Evolutionary conservation across 2,329 filamentous ascomycete species (phyloP).

Genomic region (Orbilia quercus): DNA sequence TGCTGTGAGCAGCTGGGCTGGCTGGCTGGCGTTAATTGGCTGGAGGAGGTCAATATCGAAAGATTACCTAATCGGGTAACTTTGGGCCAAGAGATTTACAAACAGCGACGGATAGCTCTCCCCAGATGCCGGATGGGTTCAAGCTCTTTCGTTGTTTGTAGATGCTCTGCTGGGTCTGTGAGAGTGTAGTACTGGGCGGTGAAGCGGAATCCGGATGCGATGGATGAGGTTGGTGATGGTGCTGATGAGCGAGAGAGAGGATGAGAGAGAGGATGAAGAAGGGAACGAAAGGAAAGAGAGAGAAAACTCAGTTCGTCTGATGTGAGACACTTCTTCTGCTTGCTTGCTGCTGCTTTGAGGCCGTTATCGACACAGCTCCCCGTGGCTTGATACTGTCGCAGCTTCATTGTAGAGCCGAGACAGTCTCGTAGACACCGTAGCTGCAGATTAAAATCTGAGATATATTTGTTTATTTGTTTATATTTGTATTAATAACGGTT

Average conservation of each 20-base stretch:
- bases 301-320: constrained; percentile 3
- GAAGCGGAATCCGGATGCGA: background rate
- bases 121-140: constrained; percentile 4
- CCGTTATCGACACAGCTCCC: background rate
- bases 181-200: too few relatives aligned
- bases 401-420: too few relatives aligned
- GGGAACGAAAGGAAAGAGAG: background rate
- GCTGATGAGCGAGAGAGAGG: background rate
- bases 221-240: background rate
- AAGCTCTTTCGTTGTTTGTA: constrained; percentile 1
- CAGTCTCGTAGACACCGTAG: too few relatives aligned
- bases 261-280: background rate
- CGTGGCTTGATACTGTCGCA: background rate
- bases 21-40: constrained; percentile 14
- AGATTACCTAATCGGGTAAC: constrained; percentile 36
- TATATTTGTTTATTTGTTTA: too few relatives aligned
- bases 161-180: background rate
- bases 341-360: background rate
- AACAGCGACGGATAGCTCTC: constrained; percentile 13
- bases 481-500: too few relatives aligned
- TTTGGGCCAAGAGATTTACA: constrained; percentile 31
- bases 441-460: too few relatives aligned
- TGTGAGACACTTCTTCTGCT: background rate
- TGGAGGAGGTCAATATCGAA: constrained; percentile 1
- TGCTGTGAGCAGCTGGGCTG: background rate